These are phyloP conservation scores for Sphaceloma murrayae DNA, from an alignment of 2,329 filamentous ascomycete genomes.

Conservation along the genomic window DNA sequence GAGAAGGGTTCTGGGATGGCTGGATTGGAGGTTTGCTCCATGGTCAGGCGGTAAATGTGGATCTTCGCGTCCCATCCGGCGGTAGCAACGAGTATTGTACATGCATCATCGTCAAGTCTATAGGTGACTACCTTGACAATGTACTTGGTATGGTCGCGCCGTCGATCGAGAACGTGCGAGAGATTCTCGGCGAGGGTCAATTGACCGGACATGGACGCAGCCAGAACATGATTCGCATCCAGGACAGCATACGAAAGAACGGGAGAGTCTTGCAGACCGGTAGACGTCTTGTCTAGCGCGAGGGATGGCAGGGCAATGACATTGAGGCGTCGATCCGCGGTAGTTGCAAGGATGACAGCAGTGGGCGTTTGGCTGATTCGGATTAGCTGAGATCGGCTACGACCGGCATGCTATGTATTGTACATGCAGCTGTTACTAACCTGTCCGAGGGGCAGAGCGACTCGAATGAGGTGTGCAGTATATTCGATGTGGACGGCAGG, in stretches of 20 bases:
- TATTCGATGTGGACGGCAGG: constrained; percentile 42
- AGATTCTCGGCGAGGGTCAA: constrained; percentile 35
- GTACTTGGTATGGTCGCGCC: constrained; percentile 52
- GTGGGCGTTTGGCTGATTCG: constrained; percentile 4
- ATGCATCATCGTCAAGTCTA: constrained; percentile 23
- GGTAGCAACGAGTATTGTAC: constrained; percentile 40
- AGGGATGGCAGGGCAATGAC: constrained; percentile 34
- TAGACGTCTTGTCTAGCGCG: constrained; percentile 29
- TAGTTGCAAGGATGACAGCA: constrained; percentile 35
- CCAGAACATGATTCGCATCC: constrained; percentile 37
- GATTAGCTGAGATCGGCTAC: not conserved
- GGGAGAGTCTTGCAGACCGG: constrained; percentile 42
- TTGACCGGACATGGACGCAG: constrained; percentile 51
- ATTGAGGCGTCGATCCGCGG: constrained; percentile 41
- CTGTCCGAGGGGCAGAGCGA: constrained; percentile 13
- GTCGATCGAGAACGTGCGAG: constrained; percentile 33
- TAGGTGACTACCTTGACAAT: constrained; percentile 41
- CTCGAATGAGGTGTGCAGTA: constrained; percentile 43
- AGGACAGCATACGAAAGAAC: constrained; percentile 44
- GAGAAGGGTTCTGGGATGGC: constrained; percentile 34
- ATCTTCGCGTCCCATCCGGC: constrained; percentile 54
- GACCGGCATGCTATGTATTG: not conserved
- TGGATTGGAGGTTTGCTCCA: constrained; percentile 22
- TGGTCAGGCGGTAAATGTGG: constrained; percentile 38
- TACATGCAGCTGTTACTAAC: constrained; percentile 9